Evolutionary conservation across 306 rosid species (phyloP), one percentile per base, ranked within the genome.

Genomic region (Cicer cuneatum): DNA sequence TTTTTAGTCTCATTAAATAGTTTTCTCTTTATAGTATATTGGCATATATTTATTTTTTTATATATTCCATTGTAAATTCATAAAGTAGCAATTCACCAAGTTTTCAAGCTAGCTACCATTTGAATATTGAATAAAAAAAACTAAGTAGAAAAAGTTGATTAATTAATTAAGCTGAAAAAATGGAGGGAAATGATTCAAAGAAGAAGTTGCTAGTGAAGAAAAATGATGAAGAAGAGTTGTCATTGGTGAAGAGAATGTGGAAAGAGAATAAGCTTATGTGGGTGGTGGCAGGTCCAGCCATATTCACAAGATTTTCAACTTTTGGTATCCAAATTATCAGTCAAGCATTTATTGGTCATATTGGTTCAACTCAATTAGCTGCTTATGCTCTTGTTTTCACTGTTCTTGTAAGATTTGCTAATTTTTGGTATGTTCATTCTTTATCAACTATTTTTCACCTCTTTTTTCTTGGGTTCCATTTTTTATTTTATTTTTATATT

Each of bases 261-360:
- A 8, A 7, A 37, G 91, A 87, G 62, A 69, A 53, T 64, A 85
- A 87, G 70, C 0, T 73, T 7, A 71, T 87, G 78, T 87, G 87
- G 91, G 10, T 51, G 15, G 84, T 87, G 2, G 85, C 91, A 41
- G 84, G 29, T 14, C 91, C 91, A 10, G 81, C 77, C 9, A 87
- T 83, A 4, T 81, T 82, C 80, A 77, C 85, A 0, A 66, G 85
- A 16, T 51, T 67, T 33, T 77, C 84, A 3, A 21, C 84, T 5
- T 87, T 87, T 24, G 89, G 90, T 2, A 38, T 87, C 43, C 43
- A 74, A 21, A 59, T 84, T n/a, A 84, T 85, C 2, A 85, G 76
- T 24, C 90, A 87, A 38, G 70, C 78, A 1, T 87, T 87, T 68
- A 7, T 82, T 4, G 88, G 90, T 5, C 90, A 87, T 63, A 78